A percentile compares a stretch with the other conserved stretches of the same genome.
Evolutionary conservation across 345 rosid genomes (phyloP).

Genomic region (Sonneratia caseolaris): DNA sequence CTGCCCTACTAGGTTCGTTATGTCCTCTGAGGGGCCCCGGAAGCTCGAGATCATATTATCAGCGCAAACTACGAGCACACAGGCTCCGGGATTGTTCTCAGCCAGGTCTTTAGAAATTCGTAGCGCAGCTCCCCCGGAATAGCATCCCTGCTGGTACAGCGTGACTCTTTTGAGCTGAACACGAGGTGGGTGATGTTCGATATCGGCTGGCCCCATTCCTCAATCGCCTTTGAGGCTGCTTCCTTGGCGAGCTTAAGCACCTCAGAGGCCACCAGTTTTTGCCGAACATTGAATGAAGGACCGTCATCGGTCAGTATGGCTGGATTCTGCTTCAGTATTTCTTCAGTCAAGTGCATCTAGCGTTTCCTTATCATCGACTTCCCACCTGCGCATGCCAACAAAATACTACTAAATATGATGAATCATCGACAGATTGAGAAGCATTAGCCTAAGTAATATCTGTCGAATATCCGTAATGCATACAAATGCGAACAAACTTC

Average conservation of each 20-base stretch:
- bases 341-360: constrained; percentile 5
- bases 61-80: not conserved
- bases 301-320: constrained; percentile 19
- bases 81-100: not conserved
- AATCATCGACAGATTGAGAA: not conserved
- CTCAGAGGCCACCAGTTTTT: constrained; percentile 26
- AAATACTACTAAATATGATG: not conserved
- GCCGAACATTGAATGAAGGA: constrained; percentile 15
- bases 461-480: not conserved
- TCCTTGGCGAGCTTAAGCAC: constrained; percentile 34
- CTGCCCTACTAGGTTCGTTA: not conserved
- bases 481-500: not conserved
- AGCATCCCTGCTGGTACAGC: not conserved
- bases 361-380: constrained; percentile 7
- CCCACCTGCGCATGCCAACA: not conserved
- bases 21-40: not conserved
- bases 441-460: not conserved
- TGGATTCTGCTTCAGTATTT: constrained; percentile 3
- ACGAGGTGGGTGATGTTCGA: constrained; percentile 35
- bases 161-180: not conserved
- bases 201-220: constrained; percentile 38
- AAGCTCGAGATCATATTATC: not conserved
- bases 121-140: not conserved
- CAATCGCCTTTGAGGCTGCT: constrained; percentile 34
- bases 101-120: not conserved